A percentile compares a stretch with the other conserved stretches of the same genome.
These are phyloP conservation scores for Aspergillus phoenicis DNA, from an alignment of 2,329 filamentous ascomycete genomes.

Conservation along the genomic window DNA sequence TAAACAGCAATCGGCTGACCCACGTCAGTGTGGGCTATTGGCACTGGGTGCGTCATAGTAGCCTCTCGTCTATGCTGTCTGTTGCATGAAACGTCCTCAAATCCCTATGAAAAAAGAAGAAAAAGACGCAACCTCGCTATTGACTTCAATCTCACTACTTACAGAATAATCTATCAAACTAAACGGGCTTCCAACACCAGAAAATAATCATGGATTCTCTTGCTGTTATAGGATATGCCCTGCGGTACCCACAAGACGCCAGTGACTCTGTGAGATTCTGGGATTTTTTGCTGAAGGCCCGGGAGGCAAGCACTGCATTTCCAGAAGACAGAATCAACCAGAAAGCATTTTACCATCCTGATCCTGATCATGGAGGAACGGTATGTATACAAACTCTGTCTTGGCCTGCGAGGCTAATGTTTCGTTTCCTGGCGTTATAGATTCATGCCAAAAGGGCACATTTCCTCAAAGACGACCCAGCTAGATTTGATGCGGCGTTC, in stretches of 20 bases:
- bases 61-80: no score
- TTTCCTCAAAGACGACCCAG: slow-evolving; percentile 34
- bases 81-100: no score
- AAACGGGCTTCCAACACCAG: no score
- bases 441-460: slow-evolving; percentile 27
- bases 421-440: not conserved
- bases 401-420: no score
- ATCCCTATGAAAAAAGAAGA: no score
- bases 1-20: no score
- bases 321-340: slow-evolving; percentile 11
- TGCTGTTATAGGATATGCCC: slow-evolving; percentile 8
- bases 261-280: slow-evolving; percentile 4
- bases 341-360: slow-evolving; percentile 12
- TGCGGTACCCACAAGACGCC: slow-evolving; percentile 7
- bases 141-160: no score
- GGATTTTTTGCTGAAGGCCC: slow-evolving; percentile 8
- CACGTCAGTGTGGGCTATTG: no score
- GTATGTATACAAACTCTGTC: not conserved
- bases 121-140: no score
- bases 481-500: slow-evolving; percentile 34
- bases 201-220: not conserved
- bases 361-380: slow-evolving; percentile 15
- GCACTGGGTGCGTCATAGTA: no score
- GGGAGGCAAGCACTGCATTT: not conserved
- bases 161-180: no score